Conservation (phyloP, 2,329 filamentous ascomycete genomes). For the Niveomyces coronatus region DNA sequence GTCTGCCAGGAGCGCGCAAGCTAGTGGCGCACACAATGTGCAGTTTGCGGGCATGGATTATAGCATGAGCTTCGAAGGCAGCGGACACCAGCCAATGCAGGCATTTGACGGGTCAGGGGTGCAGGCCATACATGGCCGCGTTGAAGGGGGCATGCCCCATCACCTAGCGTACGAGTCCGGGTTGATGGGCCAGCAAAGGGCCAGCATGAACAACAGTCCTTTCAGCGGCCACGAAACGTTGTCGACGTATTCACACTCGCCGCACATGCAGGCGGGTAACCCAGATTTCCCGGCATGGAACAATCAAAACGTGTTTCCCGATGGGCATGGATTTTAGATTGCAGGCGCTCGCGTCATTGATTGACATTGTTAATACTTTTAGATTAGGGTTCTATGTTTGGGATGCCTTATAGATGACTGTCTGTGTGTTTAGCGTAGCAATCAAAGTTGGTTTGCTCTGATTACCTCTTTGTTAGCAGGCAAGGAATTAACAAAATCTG, state of each 20-base stretch:
- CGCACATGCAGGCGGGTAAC: slow-evolving; percentile 19
- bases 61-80: slow-evolving; percentile 1
- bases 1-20: slow-evolving; percentile 15
- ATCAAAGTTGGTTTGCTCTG: too few species aligned
- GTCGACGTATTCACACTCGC: slow-evolving; percentile 25
- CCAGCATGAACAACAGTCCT: slow-evolving; percentile 23
- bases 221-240: slow-evolving; percentile 26
- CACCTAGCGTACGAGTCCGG: slow-evolving; percentile 21
- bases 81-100: slow-evolving; percentile 21
- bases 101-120: slow-evolving; percentile 24
- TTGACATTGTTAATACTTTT: background rate
- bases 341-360: background rate
- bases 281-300: slow-evolving; percentile 16
- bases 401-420: too few species aligned
- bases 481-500: too few species aligned
- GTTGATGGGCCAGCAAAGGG: slow-evolving; percentile 19
- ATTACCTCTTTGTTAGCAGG: too few species aligned
- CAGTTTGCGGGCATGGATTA: slow-evolving; percentile 13
- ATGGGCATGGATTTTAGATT: background rate
- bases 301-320: slow-evolving; percentile 11
- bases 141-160: slow-evolving; percentile 16
- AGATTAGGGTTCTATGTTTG: too few species aligned
- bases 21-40: slow-evolving; percentile 16
- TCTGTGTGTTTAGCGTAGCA: too few species aligned
- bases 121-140: slow-evolving; percentile 17